Percentiles rank a stretch among this genome's conserved stretches.
These are phyloP conservation scores for Backusella circina DNA, from an alignment of 192 early-diverging fungal species.

Conservation along the genomic window DNA sequence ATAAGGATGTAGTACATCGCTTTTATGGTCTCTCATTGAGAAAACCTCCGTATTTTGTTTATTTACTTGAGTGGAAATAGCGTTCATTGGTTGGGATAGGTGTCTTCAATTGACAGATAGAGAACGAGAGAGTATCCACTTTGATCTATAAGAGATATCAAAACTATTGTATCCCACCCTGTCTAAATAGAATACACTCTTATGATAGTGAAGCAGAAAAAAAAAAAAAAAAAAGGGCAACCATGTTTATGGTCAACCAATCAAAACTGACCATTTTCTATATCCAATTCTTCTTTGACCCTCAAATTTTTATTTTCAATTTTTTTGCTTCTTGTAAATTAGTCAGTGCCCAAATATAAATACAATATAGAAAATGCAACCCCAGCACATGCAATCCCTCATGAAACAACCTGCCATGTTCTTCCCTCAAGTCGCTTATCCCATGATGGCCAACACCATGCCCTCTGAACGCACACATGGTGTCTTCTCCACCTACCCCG, in stretches of 20 bases:
- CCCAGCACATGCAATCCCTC: not conserved
- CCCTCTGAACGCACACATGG: constrained; percentile 30
- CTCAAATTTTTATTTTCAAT: not conserved
- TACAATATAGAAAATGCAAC: not conserved
- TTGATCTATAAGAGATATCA: too few species aligned
- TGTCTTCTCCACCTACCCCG: constrained; percentile 46
- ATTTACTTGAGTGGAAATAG: too few species aligned
- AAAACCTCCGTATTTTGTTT: too few species aligned
- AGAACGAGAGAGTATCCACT: too few species aligned
- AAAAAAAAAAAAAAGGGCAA: not conserved
- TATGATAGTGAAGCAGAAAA: not conserved
- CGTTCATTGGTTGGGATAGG: too few species aligned
- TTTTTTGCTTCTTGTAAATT: not conserved
- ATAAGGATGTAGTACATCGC: too few species aligned
- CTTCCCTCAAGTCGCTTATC: not conserved
- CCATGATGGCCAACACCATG: not conserved
- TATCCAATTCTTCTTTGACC: not conserved
- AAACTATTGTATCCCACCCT: too few species aligned
- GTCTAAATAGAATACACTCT: too few species aligned
- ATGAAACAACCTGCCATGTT: not conserved
- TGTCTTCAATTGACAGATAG: too few species aligned
- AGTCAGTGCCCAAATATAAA: not conserved
- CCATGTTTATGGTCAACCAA: not conserved
- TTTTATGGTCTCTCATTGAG: too few species aligned
- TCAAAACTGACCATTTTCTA: not conserved